A percentile compares a stretch with the other conserved stretches of the same genome.
These are phyloP conservation scores for Phialemoniopsis sp. DNA, from an alignment of 2,329 filamentous ascomycete species.

Conservation along the genomic window DNA sequence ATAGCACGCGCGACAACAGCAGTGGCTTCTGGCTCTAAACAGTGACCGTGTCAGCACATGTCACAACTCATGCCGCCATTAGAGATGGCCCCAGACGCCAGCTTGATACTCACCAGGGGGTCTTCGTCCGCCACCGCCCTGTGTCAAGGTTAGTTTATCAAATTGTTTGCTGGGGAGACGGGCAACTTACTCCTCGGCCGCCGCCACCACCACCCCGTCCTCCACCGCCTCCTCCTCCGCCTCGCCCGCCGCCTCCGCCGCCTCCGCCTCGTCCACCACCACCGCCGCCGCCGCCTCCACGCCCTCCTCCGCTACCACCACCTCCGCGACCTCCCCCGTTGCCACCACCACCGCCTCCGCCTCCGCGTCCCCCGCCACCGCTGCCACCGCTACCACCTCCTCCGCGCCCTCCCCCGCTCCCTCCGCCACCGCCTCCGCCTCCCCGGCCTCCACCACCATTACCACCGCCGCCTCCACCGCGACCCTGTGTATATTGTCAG, in stretches of 20 bases:
- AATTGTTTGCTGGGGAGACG: neutral
- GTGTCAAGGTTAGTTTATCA: neutral
- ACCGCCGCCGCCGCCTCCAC: conserved; percentile 11
- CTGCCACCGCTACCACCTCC: conserved; percentile 6
- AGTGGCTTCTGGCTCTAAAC: conserved; percentile 1
- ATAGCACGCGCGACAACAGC: conserved; percentile 3
- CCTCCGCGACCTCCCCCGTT: conserved; percentile 5
- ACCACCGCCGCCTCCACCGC: conserved; percentile 2
- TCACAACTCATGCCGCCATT: neutral
- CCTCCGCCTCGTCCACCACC: conserved; percentile 5
- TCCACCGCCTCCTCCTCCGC: conserved; percentile 5
- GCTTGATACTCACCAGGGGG: neutral
- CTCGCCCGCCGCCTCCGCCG: conserved; percentile 1
- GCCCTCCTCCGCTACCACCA: neutral
- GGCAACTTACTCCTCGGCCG: conserved; percentile 11
- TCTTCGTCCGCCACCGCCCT: neutral
- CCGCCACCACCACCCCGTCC: conserved; percentile 17
- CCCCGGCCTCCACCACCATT: conserved; percentile 8
- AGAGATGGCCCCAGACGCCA: neutral
- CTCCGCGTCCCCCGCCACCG: neutral
- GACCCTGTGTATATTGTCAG: too few relatives aligned
- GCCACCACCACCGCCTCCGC: conserved; percentile 2
- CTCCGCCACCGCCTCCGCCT: conserved; percentile 1
- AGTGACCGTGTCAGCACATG: neutral
- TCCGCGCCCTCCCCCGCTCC: conserved; percentile 1